Evolutionary conservation across 2,329 filamentous ascomycete species (phyloP), one percentile per base, ranked within the genome.

Genomic region (Verticillium nonalfalfae): DNA sequence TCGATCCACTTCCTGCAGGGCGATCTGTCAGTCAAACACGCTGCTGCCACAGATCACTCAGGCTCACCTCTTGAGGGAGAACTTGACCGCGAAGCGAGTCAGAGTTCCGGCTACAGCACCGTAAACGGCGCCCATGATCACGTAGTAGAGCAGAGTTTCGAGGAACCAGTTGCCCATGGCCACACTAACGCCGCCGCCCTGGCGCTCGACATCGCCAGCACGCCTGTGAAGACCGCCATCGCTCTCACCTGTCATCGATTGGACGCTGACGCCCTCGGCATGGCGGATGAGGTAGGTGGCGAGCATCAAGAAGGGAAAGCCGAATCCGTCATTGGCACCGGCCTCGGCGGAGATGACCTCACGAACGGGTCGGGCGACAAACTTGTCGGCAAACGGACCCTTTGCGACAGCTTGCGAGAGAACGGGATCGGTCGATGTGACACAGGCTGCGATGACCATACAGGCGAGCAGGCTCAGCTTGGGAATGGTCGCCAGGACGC

Each of bases 271-370:
- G 56, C 71, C 67, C 18, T 81, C 76, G 10, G 81, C 80, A 62
- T 86, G 80, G 1, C 83, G 80, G 59, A 87, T 79, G 7, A 87
- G 75, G 50, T 83, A 83, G 1, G 81, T 78, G 0, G 84, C 83
- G 2, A 87, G 75, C 74, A 86, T 79, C 4, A 88, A 74, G 59
- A 87, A 87, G 0, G 85, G 85, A 56, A 86, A 87, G 0, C 82
- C 85, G 50, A 88, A 85, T 0, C 85, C 85, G 64, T 88, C 85
- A 64, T 87, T 87, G 2, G 81, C 80, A 7, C 85, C 85, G 3
- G 83, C 84, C 64, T 88, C 85, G 1, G 84, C 79, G 0, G 84
- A 86, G 21, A 88, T 87, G 61, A 87, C 82, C 64, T 87, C 83
- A 34, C 85, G 79, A 4, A 88, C 73, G 3, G 79, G 76, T 1